Conservation (phyloP, 2,329 filamentous ascomycete genomes). For the Dactylella cylindrospora region DNA sequence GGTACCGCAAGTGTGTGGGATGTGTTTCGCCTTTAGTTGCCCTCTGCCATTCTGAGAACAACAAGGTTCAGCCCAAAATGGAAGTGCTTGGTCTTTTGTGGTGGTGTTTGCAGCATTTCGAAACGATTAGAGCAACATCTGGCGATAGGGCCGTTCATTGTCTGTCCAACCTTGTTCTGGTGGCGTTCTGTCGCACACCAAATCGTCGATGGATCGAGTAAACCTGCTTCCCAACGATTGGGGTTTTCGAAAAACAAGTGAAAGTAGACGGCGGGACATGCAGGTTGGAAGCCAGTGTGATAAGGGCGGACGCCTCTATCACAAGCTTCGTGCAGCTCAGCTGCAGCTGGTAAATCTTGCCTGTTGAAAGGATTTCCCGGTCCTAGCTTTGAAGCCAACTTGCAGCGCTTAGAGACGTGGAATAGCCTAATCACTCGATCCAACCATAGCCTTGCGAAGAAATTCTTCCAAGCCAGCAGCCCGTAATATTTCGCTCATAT, state of each 20-base stretch:
- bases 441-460: constrained; percentile 29
- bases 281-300: neutral
- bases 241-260: constrained; percentile 8
- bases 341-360: too few relatives aligned
- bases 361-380: too few relatives aligned
- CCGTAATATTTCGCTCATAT: constrained; percentile 31
- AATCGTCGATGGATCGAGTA: constrained; percentile 30
- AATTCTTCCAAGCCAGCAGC: constrained; percentile 28
- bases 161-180: neutral
- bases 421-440: constrained; percentile 1
- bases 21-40: constrained; percentile 29
- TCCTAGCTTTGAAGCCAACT: too few relatives aligned
- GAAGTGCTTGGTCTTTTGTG: constrained; percentile 14
- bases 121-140: constrained; percentile 32
- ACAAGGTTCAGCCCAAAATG: constrained; percentile 24
- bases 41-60: too few relatives aligned
- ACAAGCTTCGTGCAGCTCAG: neutral
- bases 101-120: constrained; percentile 12
- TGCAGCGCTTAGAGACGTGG: neutral
- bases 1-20: constrained; percentile 18
- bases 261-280: constrained; percentile 13
- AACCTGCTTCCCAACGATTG: constrained; percentile 21
- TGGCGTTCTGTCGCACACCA: constrained; percentile 2
- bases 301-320: too few relatives aligned
- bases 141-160: constrained; percentile 5